Conservation (phyloP, 495 filamentous ascomycete genomes). For the Penicillium psychrofluorescens region DNA sequence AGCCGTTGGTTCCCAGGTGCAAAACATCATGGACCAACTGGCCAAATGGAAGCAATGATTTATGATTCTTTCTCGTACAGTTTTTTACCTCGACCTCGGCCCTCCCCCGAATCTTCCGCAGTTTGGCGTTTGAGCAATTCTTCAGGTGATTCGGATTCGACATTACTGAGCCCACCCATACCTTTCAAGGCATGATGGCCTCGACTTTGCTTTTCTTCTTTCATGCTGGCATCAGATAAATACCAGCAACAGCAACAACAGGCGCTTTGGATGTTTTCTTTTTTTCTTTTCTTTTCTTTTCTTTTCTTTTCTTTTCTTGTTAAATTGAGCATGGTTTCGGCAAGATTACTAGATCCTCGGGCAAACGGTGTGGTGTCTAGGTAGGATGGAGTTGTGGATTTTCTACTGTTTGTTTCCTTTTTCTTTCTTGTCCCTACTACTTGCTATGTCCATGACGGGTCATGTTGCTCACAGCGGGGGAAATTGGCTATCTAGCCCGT, state of each 20-base stretch:
- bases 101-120: background rate
- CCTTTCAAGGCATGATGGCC: background rate
- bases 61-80: constrained; percentile 13
- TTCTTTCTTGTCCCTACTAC: constrained; percentile 1
- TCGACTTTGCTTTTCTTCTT: background rate
- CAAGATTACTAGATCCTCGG: constrained; percentile 16
- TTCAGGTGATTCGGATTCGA: background rate
- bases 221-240: constrained; percentile 8
- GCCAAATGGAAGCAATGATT: constrained; percentile 53
- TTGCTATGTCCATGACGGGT: background rate
- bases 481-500: no score
- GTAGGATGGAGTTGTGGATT: constrained; percentile 1
- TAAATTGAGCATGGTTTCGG: background rate
- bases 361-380: constrained; percentile 7
- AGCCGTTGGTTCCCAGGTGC: constrained; percentile 38
- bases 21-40: constrained; percentile 56
- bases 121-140: constrained; percentile 9
- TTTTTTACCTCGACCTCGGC: no score
- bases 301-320: no score
- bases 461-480: no score
- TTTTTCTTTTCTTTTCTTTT: background rate
- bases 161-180: background rate
- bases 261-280: constrained; percentile 11
- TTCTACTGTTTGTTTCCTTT: constrained; percentile 1
- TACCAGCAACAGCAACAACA: constrained; percentile 9